Conservation (phyloP, 495 filamentous ascomycete species). For the Tuber calosporum region DNA sequence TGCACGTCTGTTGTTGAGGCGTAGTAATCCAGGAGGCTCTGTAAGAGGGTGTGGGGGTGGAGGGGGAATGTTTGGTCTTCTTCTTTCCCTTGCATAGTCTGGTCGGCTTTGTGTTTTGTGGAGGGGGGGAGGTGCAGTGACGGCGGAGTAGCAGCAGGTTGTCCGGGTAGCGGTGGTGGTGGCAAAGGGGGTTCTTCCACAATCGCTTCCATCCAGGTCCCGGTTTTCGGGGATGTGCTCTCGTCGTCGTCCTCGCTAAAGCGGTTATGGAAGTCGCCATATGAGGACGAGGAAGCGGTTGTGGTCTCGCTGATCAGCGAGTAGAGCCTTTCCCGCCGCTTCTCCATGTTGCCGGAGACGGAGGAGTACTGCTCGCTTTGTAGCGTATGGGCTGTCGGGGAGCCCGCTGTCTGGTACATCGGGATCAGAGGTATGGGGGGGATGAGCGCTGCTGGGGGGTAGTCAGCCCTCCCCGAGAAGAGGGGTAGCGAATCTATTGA, state of each 20-base stretch:
- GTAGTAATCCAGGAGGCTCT: neutral
- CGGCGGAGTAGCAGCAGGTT: neutral
- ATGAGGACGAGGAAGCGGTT: constrained; percentile 20
- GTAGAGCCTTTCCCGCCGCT: constrained; percentile 24
- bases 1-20: neutral
- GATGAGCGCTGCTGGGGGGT: neutral
- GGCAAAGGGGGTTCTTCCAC: constrained; percentile 14
- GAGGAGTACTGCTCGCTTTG: constrained; percentile 10
- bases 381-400: neutral
- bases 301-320: constrained; percentile 30
- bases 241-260: constrained; percentile 26
- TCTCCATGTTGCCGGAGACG: constrained; percentile 12
- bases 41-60: neutral
- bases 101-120: neutral
- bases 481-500: constrained; percentile 4
- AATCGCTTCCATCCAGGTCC: constrained; percentile 27
- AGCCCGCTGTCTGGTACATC: constrained; percentile 5
- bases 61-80: neutral
- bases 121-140: neutral
- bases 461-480: constrained; percentile 4
- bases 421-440: neutral
- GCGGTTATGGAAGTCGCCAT: constrained; percentile 22
- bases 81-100: neutral
- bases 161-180: neutral
- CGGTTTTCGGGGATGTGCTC: constrained; percentile 4